These are phyloP conservation scores for Caryocar brasiliense DNA, from an alignment of 441 rosid species.

Conservation along the genomic window DNA sequence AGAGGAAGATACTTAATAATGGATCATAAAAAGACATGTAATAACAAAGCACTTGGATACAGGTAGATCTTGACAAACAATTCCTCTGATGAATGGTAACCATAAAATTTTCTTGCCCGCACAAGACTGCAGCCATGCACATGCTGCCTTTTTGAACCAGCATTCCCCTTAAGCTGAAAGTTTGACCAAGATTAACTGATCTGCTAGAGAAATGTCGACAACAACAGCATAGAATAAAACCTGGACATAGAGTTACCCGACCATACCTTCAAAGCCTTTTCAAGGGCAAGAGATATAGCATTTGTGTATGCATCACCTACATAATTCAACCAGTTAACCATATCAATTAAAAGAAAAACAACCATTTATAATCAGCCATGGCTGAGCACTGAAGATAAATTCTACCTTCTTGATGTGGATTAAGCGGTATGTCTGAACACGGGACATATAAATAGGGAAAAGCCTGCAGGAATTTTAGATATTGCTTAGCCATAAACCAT, in stretches of 20 bases:
- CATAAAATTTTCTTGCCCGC: constrained; percentile 79
- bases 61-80: constrained; percentile 75
- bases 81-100: constrained; percentile 77
- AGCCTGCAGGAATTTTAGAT: constrained; percentile 41
- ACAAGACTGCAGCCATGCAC: constrained; percentile 81
- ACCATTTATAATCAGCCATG: too few relatives aligned
- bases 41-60: constrained; percentile 46
- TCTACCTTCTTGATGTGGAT: constrained; percentile 42
- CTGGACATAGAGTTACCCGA: neutral
- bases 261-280: constrained; percentile 79
- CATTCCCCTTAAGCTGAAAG: constrained; percentile 58
- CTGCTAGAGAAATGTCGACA: neutral
- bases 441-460: constrained; percentile 87
- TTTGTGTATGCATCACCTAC: constrained; percentile 44
- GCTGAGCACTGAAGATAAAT: neutral
- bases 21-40: neutral
- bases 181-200: constrained; percentile 15
- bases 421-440: constrained; percentile 46
- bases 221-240: neutral
- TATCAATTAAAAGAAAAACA: neutral
- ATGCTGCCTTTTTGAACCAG: constrained; percentile 71
- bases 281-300: constrained; percentile 52
- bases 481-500: constrained; percentile 4
- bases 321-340: constrained; percentile 13
- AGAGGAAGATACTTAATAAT: neutral